Evolutionary conservation across 2,329 filamentous ascomycete species (phyloP), one percentile per base, ranked within the genome.

Genomic region (Westerdykella sp.): DNA sequence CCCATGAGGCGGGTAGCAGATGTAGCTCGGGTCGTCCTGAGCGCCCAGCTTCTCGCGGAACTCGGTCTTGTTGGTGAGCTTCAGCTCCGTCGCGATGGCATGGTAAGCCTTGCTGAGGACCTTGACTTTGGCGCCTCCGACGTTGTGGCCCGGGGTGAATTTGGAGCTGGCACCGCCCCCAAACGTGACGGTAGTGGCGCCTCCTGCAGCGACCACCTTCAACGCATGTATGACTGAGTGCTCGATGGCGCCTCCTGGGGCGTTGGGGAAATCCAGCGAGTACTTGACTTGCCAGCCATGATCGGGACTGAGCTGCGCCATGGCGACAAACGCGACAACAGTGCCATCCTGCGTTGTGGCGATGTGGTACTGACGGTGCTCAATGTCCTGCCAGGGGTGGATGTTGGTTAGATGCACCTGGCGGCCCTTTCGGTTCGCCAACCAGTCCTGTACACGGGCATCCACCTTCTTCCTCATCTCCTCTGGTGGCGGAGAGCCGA

Each of bases 221-320:
- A 94, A 75, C 1, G 84, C 80, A 60, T 84, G 78, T 31, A 85
- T 80, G 55, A 94, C 85, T 34, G 93, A 78, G 34, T 84, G 78
- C 70, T 96, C 90, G 50, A 95, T 95, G 28, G 86, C 84, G 37
- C 90, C 90, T 36, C 81, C 87, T n/a, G 90, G 85, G 1, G 89
- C 80, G 21, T 80, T 81, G 0, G 89, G 90, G 75, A 96, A 95
- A 68, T 96, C 88, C 42, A 96, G 80, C n/a, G 85, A 86, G 74
- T 93, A 95, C 73, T 96, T 96, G 63, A 95, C 84, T 72, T 96
- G 90, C 81, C 88, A 94, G 42, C 90, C 90, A 63, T 94, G 80
- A 30, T 79, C 74, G 2, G 88, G 87, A 3, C 85, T 80, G 22
- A 96, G 79, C 65, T 88, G 85, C 41, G 86, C 85, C 56, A 96